Percentiles rank a stretch among this genome's conserved stretches.
These are phyloP conservation scores for Starmerella kuoi DNA, from an alignment of 805 yeast species.

Conservation along the genomic window DNA sequence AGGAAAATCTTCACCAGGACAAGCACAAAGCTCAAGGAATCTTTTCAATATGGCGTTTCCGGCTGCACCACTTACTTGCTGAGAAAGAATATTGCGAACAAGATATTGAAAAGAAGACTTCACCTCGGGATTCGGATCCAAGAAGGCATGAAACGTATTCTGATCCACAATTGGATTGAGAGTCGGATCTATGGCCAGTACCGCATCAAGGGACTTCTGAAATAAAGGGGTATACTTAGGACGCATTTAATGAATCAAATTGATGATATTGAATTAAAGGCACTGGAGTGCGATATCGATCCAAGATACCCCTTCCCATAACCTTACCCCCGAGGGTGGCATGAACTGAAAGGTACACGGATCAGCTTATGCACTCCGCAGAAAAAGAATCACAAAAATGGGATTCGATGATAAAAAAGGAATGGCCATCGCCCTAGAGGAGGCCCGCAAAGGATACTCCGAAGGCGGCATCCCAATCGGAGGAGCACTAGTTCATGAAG, in stretches of 20 bases:
- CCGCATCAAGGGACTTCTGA: slow-evolving; percentile 15
- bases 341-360: no score
- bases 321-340: no score
- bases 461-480: slow-evolving; percentile 94
- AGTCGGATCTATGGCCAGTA: slow-evolving; percentile 20
- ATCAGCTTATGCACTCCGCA: no score
- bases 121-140: slow-evolving; percentile 1
- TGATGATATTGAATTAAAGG: neutral
- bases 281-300: no score
- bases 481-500: slow-evolving; percentile 57
- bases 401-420: slow-evolving; percentile 22
- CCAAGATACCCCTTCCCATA: no score
- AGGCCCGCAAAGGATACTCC: slow-evolving; percentile 34
- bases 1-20: slow-evolving; percentile 32
- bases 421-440: slow-evolving; percentile 26
- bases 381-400: slow-evolving; percentile 4
- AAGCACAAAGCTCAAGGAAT: slow-evolving; percentile 33
- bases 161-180: slow-evolving; percentile 11
- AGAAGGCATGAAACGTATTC: slow-evolving; percentile 19
- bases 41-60: slow-evolving; percentile 51
- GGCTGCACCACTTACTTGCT: slow-evolving; percentile 49
- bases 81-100: slow-evolving; percentile 26
- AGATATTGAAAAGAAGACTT: slow-evolving; percentile 22
- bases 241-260: neutral
- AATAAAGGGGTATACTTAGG: slow-evolving; percentile 12